phyloP scores from a whole-genome alignment of 768 basidiomycete species.

The Gloeopeniophorella convolvens region DNA sequence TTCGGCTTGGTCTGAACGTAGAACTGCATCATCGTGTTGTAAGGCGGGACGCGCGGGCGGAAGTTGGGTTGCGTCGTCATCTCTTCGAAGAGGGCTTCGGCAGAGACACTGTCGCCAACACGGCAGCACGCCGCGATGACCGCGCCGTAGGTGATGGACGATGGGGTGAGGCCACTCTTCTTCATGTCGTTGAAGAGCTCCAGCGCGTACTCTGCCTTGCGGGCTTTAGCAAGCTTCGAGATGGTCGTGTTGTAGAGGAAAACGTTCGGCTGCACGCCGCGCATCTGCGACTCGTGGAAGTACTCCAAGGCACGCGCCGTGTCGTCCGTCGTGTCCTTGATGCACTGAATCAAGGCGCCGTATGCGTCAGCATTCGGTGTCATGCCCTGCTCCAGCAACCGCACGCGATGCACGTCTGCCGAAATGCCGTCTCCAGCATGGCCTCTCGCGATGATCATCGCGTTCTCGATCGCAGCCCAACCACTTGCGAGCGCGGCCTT shows the following conservation, averaged over 20 bases:
- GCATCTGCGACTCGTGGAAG: conserved; percentile 68
- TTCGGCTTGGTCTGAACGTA: conserved; percentile 89
- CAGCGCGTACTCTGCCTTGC: conserved; percentile 86
- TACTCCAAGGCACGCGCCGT: conserved; percentile 79
- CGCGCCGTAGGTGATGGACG: conserved; percentile 91
- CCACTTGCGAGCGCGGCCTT: conserved; percentile 43
- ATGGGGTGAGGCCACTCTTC: conserved; percentile 48
- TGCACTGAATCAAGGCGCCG: conserved; percentile 77
- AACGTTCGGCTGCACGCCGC: conserved; percentile 68
- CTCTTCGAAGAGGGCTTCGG: conserved; percentile 78
- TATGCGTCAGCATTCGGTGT: conserved; percentile 87
- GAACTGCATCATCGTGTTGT: conserved; percentile 98
- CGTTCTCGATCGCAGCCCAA: conserved; percentile 81
- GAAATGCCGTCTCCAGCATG: conserved; percentile 73
- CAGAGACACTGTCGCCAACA: conserved; percentile 80
- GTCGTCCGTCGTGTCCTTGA: conserved; percentile 95
- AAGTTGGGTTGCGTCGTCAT: conserved; percentile 72
- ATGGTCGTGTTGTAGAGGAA: conserved; percentile 98
- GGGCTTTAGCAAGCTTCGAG: conserved; percentile 88
- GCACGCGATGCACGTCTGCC: conserved; percentile 73
- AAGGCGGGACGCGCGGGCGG: conserved; percentile 87
- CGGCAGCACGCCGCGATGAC: conserved; percentile 91
- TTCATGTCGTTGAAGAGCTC: conserved; percentile 89
- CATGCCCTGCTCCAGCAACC: conserved; percentile 71
- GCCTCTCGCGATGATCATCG: conserved; percentile 83